These are phyloP conservation scores for Hericium rajendrae DNA, from an alignment of 768 basidiomycete genomes.

Conservation along the genomic window DNA sequence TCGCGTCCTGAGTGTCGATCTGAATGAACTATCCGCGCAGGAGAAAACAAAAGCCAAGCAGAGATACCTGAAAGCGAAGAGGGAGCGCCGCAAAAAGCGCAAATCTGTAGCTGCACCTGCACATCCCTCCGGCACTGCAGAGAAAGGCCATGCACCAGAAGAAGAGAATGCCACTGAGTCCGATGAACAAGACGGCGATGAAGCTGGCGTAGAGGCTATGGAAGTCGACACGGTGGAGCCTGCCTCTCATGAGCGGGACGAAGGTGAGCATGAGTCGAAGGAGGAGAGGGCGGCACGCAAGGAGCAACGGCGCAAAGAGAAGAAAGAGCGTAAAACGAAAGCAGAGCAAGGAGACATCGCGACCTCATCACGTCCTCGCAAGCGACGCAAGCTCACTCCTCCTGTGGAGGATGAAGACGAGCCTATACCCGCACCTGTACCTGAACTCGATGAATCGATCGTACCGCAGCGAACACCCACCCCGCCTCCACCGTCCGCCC, in stretches of 20 bases:
- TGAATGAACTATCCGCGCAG: slow-evolving; percentile 19
- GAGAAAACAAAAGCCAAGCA: slow-evolving; percentile 64
- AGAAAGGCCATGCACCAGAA: slow-evolving; percentile 6
- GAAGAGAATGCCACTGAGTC: slow-evolving; percentile 10
- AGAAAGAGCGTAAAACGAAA: slow-evolving; percentile 7
- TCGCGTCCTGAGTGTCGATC: neutral
- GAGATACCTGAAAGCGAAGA: slow-evolving; percentile 67
- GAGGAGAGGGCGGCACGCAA: neutral
- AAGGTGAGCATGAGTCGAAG: neutral
- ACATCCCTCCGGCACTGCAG: slow-evolving; percentile 16
- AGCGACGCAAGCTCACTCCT: slow-evolving; percentile 24
- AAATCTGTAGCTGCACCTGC: slow-evolving; percentile 23
- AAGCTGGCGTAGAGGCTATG: neutral
- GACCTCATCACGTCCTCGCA: slow-evolving; percentile 26
- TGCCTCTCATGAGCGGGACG: neutral
- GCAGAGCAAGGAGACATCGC: neutral
- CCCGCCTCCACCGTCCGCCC: slow-evolving; percentile 23
- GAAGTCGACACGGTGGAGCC: neutral
- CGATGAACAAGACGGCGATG: slow-evolving; percentile 14
- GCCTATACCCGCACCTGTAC: neutral
- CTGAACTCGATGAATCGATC: slow-evolving; percentile 1
- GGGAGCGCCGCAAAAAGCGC: slow-evolving; percentile 48
- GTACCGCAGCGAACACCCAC: neutral
- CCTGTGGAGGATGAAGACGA: neutral
- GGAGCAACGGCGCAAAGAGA: slow-evolving; percentile 3